Evolutionary conservation across 208 protist genomes (phyloP), one percentile per base, ranked within the genome.

Genomic region (Crithidia fasciculata): DNA sequence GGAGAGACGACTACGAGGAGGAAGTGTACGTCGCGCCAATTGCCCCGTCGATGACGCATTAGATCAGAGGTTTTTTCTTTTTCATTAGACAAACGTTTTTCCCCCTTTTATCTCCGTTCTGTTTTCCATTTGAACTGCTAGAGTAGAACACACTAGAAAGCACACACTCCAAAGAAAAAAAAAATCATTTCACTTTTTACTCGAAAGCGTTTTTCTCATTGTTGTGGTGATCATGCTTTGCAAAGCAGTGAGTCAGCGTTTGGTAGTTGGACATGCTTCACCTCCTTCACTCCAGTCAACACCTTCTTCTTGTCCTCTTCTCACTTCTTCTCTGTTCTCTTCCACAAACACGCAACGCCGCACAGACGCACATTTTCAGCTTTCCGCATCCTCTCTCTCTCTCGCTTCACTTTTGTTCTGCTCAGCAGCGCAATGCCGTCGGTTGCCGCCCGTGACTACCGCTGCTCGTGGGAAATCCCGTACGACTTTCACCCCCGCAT

Each of bases 401-500:
- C 53, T 50, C 49, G 19, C 8, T 68, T 76, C 49, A 54, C 52
- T 68, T 68, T 12, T 18, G 6, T 55, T 49, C 12, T 49, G 0
- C 28, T 28, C 28, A 28, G 28, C 28, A 28, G 28, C 4, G 4
- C 12, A 4, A 59, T 67, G 57, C 58, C 54, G 4, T n/a, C 59
- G 4, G 52, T 54, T 16, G 53, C 53, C n/a, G 53, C 45, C 5
- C 69, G 76, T n/a, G 66, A 63, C 52, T 61, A 75, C 43, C 62
- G 59, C 16, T 78, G 76, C 67, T 88, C 84, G 43, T 89, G 84
- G 84, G 84, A 89, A 45, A 74, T 76, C 9, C 67, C 68, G 5
- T 89, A 81, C 75, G 72, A 89, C 65, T 89, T 89, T 44, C 77
- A 64, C 36, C 84, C 84, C 8, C 78, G 76, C 72, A 85, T 89